Base-by-base conservation (phyloP, 257 asterid species). In the Eustoma russellianum region DNA sequence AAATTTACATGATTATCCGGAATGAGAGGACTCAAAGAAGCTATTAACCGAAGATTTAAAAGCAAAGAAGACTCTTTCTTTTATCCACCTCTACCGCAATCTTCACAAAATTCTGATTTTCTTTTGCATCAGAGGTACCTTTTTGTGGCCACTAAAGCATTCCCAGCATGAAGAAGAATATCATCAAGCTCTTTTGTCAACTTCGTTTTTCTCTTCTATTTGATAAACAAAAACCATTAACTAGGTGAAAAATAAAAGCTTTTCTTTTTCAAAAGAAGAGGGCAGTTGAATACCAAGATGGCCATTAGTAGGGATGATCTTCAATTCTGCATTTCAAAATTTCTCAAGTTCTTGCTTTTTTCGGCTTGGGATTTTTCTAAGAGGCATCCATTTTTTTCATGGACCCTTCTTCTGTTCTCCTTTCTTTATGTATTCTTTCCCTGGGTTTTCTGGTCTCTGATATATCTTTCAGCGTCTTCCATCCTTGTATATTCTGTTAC, bases 381-480 rank as follows among this genome's bases (percentile, higher is more conserved):
- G 50, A 51, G 57, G 48, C 69, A 76, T 24, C 97, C 94, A 9
- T 68, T 52, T 45, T 14, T 75, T 17, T 74, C 91, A 30, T 64
- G 17, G 56, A 67, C 78, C 30, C n/a, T 55, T 35, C 15, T 78
- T 3, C 57, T 61, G 60, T 60, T 78, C 44, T 58, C 71, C 59
- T 17, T 83, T 56, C 49, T 86, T 17, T 81, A 74, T 65, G 6
- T 71, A 10, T 65, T 54, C 48, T 60, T 78, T 50, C 86, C 95
- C 8, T 61, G 72, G 41, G 48, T 71, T 54, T 83, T 86, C 40
- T 79, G 93, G 93, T 63, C 77, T 55, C 41, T 80, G 64, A 53
- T 76, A 13, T 83, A 75, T 63, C 69, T 77, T 5, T 33, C 73
- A 7, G 79, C 81, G 11, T 48, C 78, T 15, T 7, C 71, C 1